Evolutionary conservation across 2,329 filamentous ascomycete species (phyloP).

Genomic region (Alternaria gansuensis): DNA sequence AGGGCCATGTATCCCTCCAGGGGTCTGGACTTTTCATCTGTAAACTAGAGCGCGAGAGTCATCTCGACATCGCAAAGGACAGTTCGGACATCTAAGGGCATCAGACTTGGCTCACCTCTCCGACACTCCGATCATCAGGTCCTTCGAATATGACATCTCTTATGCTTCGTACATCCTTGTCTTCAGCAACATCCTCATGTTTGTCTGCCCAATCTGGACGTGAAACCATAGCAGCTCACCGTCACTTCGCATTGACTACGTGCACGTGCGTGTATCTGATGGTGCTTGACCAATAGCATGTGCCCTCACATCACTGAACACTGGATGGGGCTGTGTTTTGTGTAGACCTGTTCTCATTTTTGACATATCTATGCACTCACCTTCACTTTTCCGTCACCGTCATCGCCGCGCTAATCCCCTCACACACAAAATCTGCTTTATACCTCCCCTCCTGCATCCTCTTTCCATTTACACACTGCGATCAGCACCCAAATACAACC

Average conservation of each 20-base stretch:
- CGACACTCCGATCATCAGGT: background rate
- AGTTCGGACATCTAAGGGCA: background rate
- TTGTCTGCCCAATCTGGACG: background rate
- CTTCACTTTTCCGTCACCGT: slow-evolving; percentile 17
- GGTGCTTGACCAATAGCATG: background rate
- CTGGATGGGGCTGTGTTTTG: slow-evolving; percentile 17
- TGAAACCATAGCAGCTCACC: slow-evolving; percentile 4
- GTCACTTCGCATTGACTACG: background rate
- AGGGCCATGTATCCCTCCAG: no score
- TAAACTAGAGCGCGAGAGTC: no score
- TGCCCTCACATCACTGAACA: background rate
- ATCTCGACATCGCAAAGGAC: no score
- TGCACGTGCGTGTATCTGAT: background rate
- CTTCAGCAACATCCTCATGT: no score
- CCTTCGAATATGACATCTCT: background rate
- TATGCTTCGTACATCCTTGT: background rate
- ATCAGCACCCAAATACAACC: background rate
- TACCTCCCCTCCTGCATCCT: slow-evolving; percentile 3
- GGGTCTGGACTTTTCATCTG: no score
- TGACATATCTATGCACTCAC: slow-evolving; percentile 22
- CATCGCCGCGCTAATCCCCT: slow-evolving; percentile 14
- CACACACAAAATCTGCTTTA: slow-evolving; percentile 5
- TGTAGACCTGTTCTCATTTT: slow-evolving; percentile 1
- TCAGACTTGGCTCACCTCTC: background rate
- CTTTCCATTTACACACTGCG: slow-evolving; percentile 1